These are phyloP conservation scores for Penicillium sp. DNA, from an alignment of 2,329 filamentous ascomycete genomes.

Conservation along the genomic window DNA sequence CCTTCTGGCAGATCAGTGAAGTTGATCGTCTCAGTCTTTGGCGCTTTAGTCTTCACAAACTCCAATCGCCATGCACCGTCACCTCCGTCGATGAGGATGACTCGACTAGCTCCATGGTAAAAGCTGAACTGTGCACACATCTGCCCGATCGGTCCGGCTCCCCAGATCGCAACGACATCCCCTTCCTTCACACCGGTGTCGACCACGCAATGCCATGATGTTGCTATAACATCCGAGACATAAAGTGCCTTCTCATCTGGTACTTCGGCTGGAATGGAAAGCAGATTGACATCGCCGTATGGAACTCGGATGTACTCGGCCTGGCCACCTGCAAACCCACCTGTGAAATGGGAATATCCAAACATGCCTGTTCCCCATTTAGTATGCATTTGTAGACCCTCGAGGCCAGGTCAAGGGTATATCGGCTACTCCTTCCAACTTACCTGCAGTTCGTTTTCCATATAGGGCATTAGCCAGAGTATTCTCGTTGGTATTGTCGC, in stretches of 20 bases:
- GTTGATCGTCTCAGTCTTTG: constrained; percentile 66
- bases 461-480: constrained; percentile 72
- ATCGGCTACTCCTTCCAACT: constrained; percentile 23
- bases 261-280: constrained; percentile 73
- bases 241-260: constrained; percentile 83
- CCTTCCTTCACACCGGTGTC: constrained; percentile 77
- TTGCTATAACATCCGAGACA: constrained; percentile 75
- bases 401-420: not conserved
- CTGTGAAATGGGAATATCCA: constrained; percentile 72
- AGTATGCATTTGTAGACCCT: not conserved
- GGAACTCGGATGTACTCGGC: constrained; percentile 84
- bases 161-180: constrained; percentile 80
- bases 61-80: constrained; percentile 62
- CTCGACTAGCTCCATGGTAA: constrained; percentile 67
- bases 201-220: constrained; percentile 77
- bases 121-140: constrained; percentile 69
- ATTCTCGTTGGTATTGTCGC: constrained; percentile 76
- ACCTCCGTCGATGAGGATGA: constrained; percentile 77
- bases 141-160: constrained; percentile 81
- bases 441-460: constrained; percentile 69
- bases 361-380: constrained; percentile 53
- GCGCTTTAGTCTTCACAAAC: constrained; percentile 63
- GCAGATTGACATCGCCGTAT: constrained; percentile 73
- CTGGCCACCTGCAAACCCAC: constrained; percentile 83
- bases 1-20: constrained; percentile 62